Base-by-base conservation (phyloP, 306 rosid species). In the Glycine tomentella region DNA sequence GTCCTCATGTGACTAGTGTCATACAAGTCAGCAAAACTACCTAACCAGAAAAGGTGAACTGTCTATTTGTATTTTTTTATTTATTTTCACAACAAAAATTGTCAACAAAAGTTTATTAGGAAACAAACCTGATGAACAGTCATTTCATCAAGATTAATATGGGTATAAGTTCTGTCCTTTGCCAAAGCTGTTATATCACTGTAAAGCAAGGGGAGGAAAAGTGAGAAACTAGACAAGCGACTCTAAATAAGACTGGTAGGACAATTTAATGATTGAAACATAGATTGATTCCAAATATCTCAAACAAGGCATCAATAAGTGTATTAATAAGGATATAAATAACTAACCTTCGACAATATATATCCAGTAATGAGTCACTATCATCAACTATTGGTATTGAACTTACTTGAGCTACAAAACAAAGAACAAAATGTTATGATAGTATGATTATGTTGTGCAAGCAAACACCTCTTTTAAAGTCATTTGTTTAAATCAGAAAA, bases 101-200 rank as follows among this genome's bases (percentile, higher is more conserved):
- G n/a, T n/a, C n/a, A n/a, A 75, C 52, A 34, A 7, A 65, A 73
- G 64, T 53, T 80, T 53, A 77, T 40, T 46, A 16, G 15, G 3
- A 51, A 65, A 33, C 44, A 62, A 15, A 3, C 99, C 97, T 92
- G 99, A 80, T 96, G 96, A 79, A 96, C 87, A 59, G 98, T 96
- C 92, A 96, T 92, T 81, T 92, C 99, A 74, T 96, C 97, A 51
- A 96, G 94, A 87, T 96, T 96, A 63, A 89, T 89, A 56, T 85
- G 97, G 51, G 98, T 88, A 83, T 96, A 96, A 63, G 93, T 93
- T 82, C 93, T 93, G 90, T 93, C 99, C 88, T 88, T 96, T 62
- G 99, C 99, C 92, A 96, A 90, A 73, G 99, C 97, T 70, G 98
- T 96, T 84, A 96, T 96, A 85, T 96, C 99, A 86, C 99, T 96